Evolutionary conservation across 345 rosid species (phyloP).

Genomic region (Erucastrum elatum): DNA sequence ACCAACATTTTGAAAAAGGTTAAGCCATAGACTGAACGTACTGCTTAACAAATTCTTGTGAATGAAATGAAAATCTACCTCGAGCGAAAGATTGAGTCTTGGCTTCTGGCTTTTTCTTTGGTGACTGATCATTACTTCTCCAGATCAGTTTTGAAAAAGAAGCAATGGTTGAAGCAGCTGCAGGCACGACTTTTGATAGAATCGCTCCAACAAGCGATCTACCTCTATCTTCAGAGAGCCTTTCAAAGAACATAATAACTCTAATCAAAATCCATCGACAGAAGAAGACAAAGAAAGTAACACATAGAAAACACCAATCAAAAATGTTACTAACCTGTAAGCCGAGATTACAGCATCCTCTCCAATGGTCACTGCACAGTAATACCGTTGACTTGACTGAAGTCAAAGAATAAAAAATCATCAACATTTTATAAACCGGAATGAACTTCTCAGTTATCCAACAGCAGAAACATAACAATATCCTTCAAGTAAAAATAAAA

Average conservation of each 20-base stretch:
- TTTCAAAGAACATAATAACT: constrained; percentile 33
- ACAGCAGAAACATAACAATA: too few species aligned
- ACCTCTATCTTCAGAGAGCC: constrained; percentile 90
- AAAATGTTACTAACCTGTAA: constrained; percentile 60
- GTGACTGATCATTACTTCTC: constrained; percentile 62
- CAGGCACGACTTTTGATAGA: constrained; percentile 94
- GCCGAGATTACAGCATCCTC: constrained; percentile 96
- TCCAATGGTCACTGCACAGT: constrained; percentile 85
- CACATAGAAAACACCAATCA: background rate
- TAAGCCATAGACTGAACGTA: constrained; percentile 1
- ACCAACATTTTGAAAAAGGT: constrained; percentile 29
- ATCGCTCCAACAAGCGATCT: constrained; percentile 89
- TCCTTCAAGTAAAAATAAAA: too few species aligned
- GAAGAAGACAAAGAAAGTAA: constrained; percentile 10
- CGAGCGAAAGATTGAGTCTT: constrained; percentile 84
- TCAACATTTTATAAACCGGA: constrained; percentile 75
- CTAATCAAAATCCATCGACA: constrained; percentile 17
- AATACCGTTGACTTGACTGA: constrained; percentile 98
- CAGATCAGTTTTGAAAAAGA: constrained; percentile 89
- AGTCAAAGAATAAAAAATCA: constrained; percentile 88
- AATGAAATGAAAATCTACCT: constrained; percentile 51
- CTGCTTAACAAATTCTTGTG: background rate
- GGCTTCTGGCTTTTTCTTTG: constrained; percentile 58
- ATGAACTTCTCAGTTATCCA: too few species aligned
- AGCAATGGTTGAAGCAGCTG: constrained; percentile 85